A percentile compares a stretch with the other conserved stretches of the same genome.
phyloP scores from a whole-genome alignment of 176 grass and related monocot genomes.

The Hyparrhenia diplandra region DNA sequence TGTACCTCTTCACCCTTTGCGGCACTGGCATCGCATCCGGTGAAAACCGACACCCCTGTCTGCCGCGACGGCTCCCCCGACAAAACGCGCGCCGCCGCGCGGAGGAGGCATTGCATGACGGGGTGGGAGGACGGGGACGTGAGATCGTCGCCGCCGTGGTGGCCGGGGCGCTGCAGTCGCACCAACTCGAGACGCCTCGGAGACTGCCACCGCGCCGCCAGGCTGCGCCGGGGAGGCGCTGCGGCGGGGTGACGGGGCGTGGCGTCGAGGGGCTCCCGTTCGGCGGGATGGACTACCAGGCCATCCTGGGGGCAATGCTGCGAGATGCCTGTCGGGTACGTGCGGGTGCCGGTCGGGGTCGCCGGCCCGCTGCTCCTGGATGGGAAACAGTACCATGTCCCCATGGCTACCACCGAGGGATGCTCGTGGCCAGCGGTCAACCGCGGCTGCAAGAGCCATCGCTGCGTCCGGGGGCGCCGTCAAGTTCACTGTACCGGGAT shows the following conservation, averaged over 20 bases:
- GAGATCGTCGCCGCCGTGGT: constrained; percentile 54
- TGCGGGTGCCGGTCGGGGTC: constrained; percentile 60
- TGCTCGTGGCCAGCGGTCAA: constrained; percentile 82
- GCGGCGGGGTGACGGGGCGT: constrained; percentile 46
- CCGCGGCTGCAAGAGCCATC: constrained; percentile 63
- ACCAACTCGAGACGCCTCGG: constrained; percentile 47
- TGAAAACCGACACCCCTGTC: constrained; percentile 5
- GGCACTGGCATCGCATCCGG: constrained; percentile 18
- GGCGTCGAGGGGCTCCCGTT: constrained; percentile 64
- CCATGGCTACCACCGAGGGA: constrained; percentile 77
- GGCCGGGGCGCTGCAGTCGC: constrained; percentile 40
- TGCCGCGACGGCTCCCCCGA: neutral
- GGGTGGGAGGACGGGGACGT: constrained; percentile 37
- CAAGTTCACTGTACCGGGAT: constrained; percentile 60
- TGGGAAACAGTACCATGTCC: constrained; percentile 44
- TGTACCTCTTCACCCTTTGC: constrained; percentile 50
- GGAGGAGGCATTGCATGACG: constrained; percentile 33
- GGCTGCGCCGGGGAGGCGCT: constrained; percentile 64
- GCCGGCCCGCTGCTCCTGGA: constrained; percentile 68
- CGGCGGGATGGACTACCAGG: constrained; percentile 55
- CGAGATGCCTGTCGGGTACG: constrained; percentile 69
- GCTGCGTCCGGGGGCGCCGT: constrained; percentile 46
- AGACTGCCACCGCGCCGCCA: constrained; percentile 47
- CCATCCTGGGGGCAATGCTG: constrained; percentile 69
- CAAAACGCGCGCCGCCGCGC: neutral